phyloP scores from a whole-genome alignment of 352 stramenopile genomes.

The Globisporangium carolinianum region DNA sequence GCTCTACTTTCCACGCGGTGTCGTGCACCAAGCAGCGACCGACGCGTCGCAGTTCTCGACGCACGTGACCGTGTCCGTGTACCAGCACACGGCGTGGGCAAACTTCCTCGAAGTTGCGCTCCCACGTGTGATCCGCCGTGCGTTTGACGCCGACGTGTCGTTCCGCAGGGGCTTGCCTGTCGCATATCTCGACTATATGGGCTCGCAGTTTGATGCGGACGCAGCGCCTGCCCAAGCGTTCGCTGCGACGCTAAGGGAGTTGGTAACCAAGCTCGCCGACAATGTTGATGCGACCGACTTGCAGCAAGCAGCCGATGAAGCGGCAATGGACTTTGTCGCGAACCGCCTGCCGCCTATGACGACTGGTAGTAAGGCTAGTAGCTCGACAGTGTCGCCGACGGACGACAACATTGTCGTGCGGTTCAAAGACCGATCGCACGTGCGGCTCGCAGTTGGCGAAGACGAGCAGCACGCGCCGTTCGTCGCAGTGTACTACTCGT shows the following conservation, averaged over 20 bases:
- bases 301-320: conserved; percentile 66
- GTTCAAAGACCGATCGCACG: conserved; percentile 62
- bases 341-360: conserved; percentile 56
- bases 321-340: conserved; percentile 64
- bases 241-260: conserved; percentile 27
- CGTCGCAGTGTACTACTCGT: conserved; percentile 65
- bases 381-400: conserved; percentile 19
- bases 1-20: conserved; percentile 80
- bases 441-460: conserved; percentile 58
- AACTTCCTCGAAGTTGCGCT: conserved; percentile 83
- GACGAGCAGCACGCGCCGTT: conserved; percentile 54
- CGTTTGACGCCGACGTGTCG: conserved; percentile 67
- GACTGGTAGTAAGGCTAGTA: conserved; percentile 10
- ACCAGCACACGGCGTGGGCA: conserved; percentile 84
- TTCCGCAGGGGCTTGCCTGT: conserved; percentile 71
- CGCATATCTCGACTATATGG: conserved; percentile 69
- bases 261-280: conserved; percentile 43
- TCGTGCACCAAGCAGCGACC: conserved; percentile 76
- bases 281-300: conserved; percentile 48
- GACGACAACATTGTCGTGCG: conserved; percentile 39
- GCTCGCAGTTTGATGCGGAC: conserved; percentile 47
- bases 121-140: conserved; percentile 64
- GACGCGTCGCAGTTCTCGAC: conserved; percentile 75
- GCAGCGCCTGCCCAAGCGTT: conserved; percentile 44
- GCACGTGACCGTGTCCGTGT: conserved; percentile 84